Conservation (phyloP, 352 stramenopile species). For the Phytophthora palmivora region DNA sequence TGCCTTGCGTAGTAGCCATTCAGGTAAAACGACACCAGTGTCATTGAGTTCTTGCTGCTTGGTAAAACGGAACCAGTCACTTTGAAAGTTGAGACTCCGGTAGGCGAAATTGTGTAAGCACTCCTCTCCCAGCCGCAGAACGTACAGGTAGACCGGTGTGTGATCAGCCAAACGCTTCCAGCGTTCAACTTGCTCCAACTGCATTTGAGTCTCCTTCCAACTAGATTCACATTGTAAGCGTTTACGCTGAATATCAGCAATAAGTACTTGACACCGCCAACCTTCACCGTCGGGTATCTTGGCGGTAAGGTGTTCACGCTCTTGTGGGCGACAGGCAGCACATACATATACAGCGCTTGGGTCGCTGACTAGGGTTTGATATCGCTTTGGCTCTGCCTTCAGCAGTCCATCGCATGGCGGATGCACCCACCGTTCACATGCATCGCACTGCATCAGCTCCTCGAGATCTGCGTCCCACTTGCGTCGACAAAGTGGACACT, state of each 20-base stretch:
- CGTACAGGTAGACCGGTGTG: constrained; percentile 83
- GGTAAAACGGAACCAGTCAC: constrained; percentile 64
- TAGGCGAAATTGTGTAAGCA: constrained; percentile 83
- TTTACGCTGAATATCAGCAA: constrained; percentile 76
- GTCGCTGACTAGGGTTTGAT: constrained; percentile 72
- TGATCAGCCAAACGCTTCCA: constrained; percentile 84
- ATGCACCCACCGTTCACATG: constrained; percentile 86
- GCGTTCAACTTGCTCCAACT: constrained; percentile 58
- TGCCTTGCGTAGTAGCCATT: constrained; percentile 80
- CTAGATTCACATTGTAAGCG: constrained; percentile 62
- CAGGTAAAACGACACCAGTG: constrained; percentile 44
- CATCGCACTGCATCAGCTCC: constrained; percentile 89
- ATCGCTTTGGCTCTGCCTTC: constrained; percentile 60
- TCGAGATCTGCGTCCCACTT: constrained; percentile 80
- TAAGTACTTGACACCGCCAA: constrained; percentile 75
- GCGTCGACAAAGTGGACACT: constrained; percentile 76
- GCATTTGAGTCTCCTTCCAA: constrained; percentile 73
- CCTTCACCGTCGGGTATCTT: constrained; percentile 36
- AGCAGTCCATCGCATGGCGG: constrained; percentile 76
- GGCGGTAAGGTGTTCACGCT: constrained; percentile 56
- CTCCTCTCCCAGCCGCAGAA: constrained; percentile 82
- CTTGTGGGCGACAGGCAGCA: constrained; percentile 63
- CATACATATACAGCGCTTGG: constrained; percentile 80
- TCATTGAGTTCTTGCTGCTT: constrained; percentile 58
- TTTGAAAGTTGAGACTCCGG: constrained; percentile 83